Evolutionary conservation across 768 basidiomycete genomes (phyloP).

Genomic region (Phanerodontia chrysosporium): DNA sequence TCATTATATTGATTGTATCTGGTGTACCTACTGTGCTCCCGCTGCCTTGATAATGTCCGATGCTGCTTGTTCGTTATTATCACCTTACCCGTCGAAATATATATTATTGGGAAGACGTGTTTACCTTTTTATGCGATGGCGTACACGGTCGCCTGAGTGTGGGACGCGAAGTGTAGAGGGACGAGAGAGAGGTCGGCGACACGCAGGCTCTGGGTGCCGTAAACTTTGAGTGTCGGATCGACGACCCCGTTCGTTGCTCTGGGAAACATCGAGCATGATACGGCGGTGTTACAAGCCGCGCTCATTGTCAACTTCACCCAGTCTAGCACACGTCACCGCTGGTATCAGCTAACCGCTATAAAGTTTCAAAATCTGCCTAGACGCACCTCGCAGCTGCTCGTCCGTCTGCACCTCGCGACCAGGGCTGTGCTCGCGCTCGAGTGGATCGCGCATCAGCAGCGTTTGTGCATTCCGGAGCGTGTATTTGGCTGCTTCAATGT

Average conservation of each 20-base stretch:
- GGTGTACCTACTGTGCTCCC: too few relatives aligned
- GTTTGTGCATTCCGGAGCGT: constrained; percentile 15
- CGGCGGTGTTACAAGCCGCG: constrained; percentile 12
- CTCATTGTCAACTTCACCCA: constrained; percentile 2
- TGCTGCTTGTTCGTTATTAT: constrained; percentile 6
- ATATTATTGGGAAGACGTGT: too few relatives aligned
- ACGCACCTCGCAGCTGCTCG: constrained; percentile 9
- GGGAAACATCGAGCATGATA: constrained; percentile 30
- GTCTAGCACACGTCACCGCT: constrained; percentile 3
- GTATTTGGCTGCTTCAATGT: constrained; percentile 25
- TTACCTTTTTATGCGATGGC: constrained; percentile 28
- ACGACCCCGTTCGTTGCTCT: constrained; percentile 35
- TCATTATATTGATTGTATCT: too few relatives aligned
- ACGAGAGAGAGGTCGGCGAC: constrained; percentile 41
- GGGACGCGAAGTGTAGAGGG: not conserved
- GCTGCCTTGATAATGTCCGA: constrained; percentile 29
- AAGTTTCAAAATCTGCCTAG: too few relatives aligned
- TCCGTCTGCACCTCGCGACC: constrained; percentile 26
- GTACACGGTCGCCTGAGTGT: constrained; percentile 20
- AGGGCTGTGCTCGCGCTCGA: constrained; percentile 25
- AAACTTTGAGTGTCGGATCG: constrained; percentile 28
- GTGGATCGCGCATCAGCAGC: constrained; percentile 14
- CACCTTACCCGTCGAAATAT: not conserved
- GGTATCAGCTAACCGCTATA: too few relatives aligned
- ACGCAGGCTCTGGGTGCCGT: constrained; percentile 41